Percentiles rank a stretch among this genome's conserved stretches.
These are phyloP conservation scores for Nasturtium officinale DNA, from an alignment of 345 rosid species.

Conservation along the genomic window DNA sequence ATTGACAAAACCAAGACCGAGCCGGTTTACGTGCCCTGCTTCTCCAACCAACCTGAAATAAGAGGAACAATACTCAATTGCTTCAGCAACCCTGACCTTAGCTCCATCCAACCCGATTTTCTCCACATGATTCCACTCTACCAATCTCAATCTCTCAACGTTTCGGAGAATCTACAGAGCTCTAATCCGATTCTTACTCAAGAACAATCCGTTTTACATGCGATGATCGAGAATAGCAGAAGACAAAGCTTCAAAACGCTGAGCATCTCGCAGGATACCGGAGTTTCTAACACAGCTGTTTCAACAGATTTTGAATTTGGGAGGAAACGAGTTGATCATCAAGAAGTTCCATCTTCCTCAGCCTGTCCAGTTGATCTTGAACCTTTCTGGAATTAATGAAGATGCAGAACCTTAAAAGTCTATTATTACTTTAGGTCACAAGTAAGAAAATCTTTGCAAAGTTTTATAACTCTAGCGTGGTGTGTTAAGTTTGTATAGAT, in stretches of 20 bases:
- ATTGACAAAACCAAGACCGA: constrained; percentile 46
- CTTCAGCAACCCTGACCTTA: constrained; percentile 46
- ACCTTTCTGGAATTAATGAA: constrained; percentile 69
- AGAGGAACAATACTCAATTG: constrained; percentile 44
- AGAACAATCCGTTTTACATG: constrained; percentile 56
- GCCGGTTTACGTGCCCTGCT: constrained; percentile 94
- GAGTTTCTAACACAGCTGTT: constrained; percentile 49
- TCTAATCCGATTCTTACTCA: constrained; percentile 48
- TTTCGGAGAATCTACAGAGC: constrained; percentile 40
- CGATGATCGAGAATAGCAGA: constrained; percentile 51
- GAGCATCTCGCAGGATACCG: constrained; percentile 59
- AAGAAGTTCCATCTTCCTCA: constrained; percentile 53
- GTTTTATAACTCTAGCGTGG: constrained; percentile 13
- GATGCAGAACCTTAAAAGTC: constrained; percentile 35
- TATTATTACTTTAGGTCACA: constrained; percentile 18
- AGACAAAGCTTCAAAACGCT: constrained; percentile 51
- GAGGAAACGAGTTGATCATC: constrained; percentile 51
- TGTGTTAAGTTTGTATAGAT: constrained; percentile 44
- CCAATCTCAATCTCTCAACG: constrained; percentile 42
- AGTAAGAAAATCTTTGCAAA: constrained; percentile 24
- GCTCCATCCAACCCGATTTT: constrained; percentile 45
- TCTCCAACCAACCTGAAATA: constrained; percentile 71
- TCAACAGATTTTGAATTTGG: constrained; percentile 57
- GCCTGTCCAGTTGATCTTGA: constrained; percentile 53
- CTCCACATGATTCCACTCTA: constrained; percentile 40